Base-by-base conservation (phyloP, 2,329 filamentous ascomycete genomes). In the Ophiocordyceps sinensis region DNA sequence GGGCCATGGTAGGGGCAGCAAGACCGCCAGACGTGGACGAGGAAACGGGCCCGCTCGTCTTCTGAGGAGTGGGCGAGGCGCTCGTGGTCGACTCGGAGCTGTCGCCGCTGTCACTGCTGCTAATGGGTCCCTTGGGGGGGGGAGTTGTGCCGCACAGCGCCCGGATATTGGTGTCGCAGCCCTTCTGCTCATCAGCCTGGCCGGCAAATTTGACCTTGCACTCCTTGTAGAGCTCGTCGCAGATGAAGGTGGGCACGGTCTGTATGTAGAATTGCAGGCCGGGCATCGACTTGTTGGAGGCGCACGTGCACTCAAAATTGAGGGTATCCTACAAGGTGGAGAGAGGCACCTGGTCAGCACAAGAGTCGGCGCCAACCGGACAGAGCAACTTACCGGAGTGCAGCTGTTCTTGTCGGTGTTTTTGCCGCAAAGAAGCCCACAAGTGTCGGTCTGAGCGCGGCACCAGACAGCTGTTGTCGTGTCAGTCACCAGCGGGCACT, bases 191-290 rank as follows among this genome's bases (percentile, higher is more conserved):
- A 10, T 47, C 50, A 17, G 58, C 51, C 51, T 66, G 59, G 54
- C 61, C 61, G 26, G 60, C 58, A 51, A 68, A 65, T 37, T 53
- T 43, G 3, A 32, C 36, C 49, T 65, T 71, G 60, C 73, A 77
- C 44, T 68, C 57, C 23, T 51, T 45, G 55, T 62, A 73, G 34
- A 71, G 66, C 44, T 62, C 44, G 43, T 65, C 23, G 63, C 73
- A 77, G 51, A 73, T 65, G 51, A 70, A 74, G 43, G 60, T 64
- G 38, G 66, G 65, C 48, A 77, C 58, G 3, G 71, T 73, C 60
- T 74, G 65, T 38, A 46, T 49, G 59, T 73, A 77, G 55, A 68
- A 65, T 55, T 73, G 59, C 37, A 77, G 64, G 43, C 67, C 68
- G 13, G 72, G 71, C 7, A 62, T 59, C 37, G 63, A 65, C 50